Base-by-base conservation (phyloP, 1,139 yeast genomes). In the Geotrichum fermentans region DNA sequence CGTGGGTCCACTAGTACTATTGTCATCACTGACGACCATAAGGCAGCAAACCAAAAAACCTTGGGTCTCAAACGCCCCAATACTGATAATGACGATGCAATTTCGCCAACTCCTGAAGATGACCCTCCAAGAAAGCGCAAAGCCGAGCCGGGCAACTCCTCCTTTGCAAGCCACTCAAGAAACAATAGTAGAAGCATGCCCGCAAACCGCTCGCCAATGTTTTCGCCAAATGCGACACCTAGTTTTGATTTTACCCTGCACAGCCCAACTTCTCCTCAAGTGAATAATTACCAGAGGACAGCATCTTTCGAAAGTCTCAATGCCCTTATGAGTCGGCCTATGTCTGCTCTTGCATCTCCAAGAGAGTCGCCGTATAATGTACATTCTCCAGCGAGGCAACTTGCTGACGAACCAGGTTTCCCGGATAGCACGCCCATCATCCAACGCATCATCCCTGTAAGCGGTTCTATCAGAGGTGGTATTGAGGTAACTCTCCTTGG, bases 391-490 rank as follows among this genome's bases (percentile, higher is more conserved):
- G 17, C 36, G 16, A 41, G 34, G n/a, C 50, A 47, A 35, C 39
- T 40, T 28, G 51, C 39, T 16, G 50, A 47, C 17, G 50, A 42
- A 3, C 36, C 46, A 43, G 44, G 41, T 10, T 29, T 43, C 10
- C 40, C 32, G 20, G 43, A 40, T 10, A 29, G 10, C 18, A 33
- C 71, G 20, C 90, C 92, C 1, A 68, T 76, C 0, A 82, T 88
- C 52, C 88, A 86, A 64, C 76, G 92, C 56, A 82, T 89, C 10
- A 88, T 89, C 51, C 97, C 97, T 0, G 83, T 92, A 0, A 90
- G 84, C 62, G 97, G 97, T 3, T 95, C 97, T 7, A 76, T 88
- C 24, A 77, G 95, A 60, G 97, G 97, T 56, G 97, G 97, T 40
- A 83, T 88, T 46, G 97, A 89, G 63, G 86, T 89, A 10, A 90